Conservation (phyloP, 2,329 filamentous ascomycete genomes). For the Ophiocordyceps camponoti-rufipedis region DNA sequence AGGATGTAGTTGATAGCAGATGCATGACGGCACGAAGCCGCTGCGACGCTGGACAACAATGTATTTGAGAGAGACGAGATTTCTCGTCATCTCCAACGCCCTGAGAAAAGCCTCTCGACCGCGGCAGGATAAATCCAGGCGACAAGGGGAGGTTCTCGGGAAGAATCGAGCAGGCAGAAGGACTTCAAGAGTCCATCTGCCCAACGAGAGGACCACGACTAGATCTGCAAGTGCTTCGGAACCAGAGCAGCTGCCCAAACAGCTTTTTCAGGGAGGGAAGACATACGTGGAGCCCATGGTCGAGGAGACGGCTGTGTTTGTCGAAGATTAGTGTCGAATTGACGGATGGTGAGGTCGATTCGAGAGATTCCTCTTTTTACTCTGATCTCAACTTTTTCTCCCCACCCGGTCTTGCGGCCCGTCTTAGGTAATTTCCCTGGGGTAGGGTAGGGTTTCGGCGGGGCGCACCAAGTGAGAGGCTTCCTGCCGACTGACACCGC, state of each 20-base stretch:
- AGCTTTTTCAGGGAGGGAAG: constrained; percentile 19
- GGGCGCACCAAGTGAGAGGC: constrained; percentile 4
- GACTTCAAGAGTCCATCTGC: constrained; percentile 18
- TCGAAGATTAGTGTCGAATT: constrained; percentile 17
- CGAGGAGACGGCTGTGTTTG: constrained; percentile 17
- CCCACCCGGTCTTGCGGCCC: not conserved
- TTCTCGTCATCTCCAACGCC: constrained; percentile 64
- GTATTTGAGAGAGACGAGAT: constrained; percentile 55
- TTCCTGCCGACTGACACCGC: constrained; percentile 21
- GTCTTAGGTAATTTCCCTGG: not conserved
- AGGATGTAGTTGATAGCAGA: constrained; percentile 16
- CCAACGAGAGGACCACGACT: constrained; percentile 73
- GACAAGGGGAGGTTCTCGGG: constrained; percentile 41
- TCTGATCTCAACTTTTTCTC: not conserved
- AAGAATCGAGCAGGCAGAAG: constrained; percentile 62
- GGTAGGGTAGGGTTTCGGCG: constrained; percentile 16
- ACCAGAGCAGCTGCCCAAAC: constrained; percentile 23
- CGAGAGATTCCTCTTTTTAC: constrained; percentile 4
- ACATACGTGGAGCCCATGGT: constrained; percentile 37
- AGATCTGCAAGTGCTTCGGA: constrained; percentile 43
- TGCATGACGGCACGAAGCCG: constrained; percentile 8
- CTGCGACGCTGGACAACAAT: constrained; percentile 37
- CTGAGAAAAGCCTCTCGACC: constrained; percentile 41
- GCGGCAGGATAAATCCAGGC: constrained; percentile 27
- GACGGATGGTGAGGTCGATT: constrained; percentile 8